These are phyloP conservation scores for Tylopilus balloui DNA, from an alignment of 768 basidiomycete species.

Conservation along the genomic window DNA sequence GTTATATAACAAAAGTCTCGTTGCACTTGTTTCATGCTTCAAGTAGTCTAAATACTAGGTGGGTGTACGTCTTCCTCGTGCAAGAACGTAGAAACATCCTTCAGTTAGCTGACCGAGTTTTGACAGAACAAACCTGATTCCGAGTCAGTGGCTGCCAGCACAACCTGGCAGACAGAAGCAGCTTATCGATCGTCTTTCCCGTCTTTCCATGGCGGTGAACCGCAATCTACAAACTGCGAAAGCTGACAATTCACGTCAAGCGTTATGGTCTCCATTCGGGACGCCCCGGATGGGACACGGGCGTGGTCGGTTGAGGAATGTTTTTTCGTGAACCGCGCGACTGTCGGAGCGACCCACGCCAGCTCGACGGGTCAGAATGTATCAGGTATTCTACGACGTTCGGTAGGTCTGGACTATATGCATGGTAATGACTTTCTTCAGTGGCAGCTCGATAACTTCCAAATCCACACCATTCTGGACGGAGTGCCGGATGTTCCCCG, in stretches of 20 bases:
- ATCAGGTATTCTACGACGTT: background rate
- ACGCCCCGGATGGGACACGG: conserved; percentile 1
- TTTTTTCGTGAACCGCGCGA: background rate
- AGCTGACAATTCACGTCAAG: background rate
- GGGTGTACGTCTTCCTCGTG: too few relatives aligned
- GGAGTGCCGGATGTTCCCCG: conserved; percentile 2
- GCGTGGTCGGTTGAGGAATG: conserved; percentile 1
- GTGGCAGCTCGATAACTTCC: too few relatives aligned
- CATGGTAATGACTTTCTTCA: background rate
- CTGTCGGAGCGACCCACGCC: background rate
- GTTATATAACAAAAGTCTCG: too few relatives aligned
- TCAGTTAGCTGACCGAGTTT: background rate
- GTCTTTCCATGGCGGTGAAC: background rate
- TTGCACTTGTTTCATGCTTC: too few relatives aligned
- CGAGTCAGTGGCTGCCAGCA: background rate
- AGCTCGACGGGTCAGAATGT: background rate
- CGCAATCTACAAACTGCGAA: too few relatives aligned
- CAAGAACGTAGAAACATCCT: too few relatives aligned
- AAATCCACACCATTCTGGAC: background rate
- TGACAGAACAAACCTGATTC: background rate
- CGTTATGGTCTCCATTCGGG: background rate
- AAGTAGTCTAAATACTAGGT: too few relatives aligned
- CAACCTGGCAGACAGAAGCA: background rate
- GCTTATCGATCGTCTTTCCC: background rate
- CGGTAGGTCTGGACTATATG: background rate